A percentile compares a stretch with the other conserved stretches of the same genome.
Evolutionary conservation across 306 rosid species (phyloP).

Genomic region (Styphnolobium japonicum): DNA sequence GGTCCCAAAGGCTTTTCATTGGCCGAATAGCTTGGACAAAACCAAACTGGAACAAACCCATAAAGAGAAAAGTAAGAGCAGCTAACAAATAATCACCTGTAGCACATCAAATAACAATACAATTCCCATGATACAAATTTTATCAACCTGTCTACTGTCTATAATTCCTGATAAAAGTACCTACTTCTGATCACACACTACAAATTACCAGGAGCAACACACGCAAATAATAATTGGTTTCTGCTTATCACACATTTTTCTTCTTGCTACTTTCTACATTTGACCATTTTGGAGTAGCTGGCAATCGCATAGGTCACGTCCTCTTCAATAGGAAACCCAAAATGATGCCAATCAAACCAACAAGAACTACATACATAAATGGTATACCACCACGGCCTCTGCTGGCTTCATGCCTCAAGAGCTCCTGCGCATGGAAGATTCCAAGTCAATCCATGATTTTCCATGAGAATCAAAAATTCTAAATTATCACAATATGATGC

Average conservation of each 20-base stretch:
- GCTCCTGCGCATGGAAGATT: constrained; percentile 47
- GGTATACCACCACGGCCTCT: constrained; percentile 49
- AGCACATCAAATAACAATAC: constrained; percentile 20
- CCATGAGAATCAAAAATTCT: neutral
- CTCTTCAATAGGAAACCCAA: constrained; percentile 77
- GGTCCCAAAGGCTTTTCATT: neutral
- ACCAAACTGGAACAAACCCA: neutral
- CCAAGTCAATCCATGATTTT: neutral
- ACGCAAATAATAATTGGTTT: constrained; percentile 34
- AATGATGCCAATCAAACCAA: constrained; percentile 72
- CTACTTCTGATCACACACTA: constrained; percentile 34
- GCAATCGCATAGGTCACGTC: constrained; percentile 43
- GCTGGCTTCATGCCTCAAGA: constrained; percentile 49
- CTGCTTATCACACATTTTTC: constrained; percentile 35
- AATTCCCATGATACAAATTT: constrained; percentile 25
- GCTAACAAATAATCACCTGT: constrained; percentile 10
- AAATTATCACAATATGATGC: neutral
- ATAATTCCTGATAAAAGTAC: constrained; percentile 30
- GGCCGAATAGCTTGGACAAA: too few relatives aligned
- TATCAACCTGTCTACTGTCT: constrained; percentile 29
- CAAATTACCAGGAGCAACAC: constrained; percentile 31
- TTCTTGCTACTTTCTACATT: constrained; percentile 49
- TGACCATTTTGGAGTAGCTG: constrained; percentile 1
- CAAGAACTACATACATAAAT: constrained; percentile 50
- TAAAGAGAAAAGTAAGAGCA: neutral